Evolutionary conservation across 1,284 basidiomycete genomes (phyloP).

Genomic region (Coniophora puteana): DNA sequence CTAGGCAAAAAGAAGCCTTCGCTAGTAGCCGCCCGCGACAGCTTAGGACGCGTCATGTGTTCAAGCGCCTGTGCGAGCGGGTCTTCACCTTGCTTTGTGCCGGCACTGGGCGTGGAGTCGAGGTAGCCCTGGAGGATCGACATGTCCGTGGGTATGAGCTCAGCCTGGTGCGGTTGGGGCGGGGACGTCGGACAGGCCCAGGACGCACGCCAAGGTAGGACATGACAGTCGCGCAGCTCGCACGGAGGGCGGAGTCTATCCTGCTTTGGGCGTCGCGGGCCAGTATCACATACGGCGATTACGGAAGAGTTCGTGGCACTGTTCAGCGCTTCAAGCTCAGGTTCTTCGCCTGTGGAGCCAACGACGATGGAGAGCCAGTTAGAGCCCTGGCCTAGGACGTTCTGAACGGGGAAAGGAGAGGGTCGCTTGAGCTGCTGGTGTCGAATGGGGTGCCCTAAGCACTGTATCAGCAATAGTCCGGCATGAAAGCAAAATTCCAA

Average conservation of each 20-base stretch:
- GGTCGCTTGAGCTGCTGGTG: conserved; percentile 14
- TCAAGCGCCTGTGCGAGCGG: too few relatives aligned
- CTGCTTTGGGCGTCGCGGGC: too few relatives aligned
- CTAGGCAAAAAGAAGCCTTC: too few relatives aligned
- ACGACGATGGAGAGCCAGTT: conserved; percentile 21
- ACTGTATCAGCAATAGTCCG: conserved; percentile 12
- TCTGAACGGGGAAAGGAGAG: conserved; percentile 12
- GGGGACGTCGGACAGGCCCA: conserved; percentile 73
- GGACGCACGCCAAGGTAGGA: conserved; percentile 59
- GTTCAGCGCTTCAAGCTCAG: conserved; percentile 23
- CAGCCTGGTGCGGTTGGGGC: conserved; percentile 41
- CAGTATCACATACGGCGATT: too few relatives aligned
- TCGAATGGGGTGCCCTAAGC: conserved; percentile 22
- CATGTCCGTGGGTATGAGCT: conserved; percentile 31
- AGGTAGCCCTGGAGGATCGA: conserved; percentile 45
- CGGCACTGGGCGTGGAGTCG: conserved; percentile 27
- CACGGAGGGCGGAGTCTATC: conserved; percentile 45
- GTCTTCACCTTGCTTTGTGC: too few relatives aligned
- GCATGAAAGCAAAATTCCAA: conserved; percentile 5
- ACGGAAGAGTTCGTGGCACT: too few relatives aligned
- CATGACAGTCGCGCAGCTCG: conserved; percentile 64
- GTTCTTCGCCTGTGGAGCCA: conserved; percentile 3
- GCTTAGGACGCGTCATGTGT: too few relatives aligned
- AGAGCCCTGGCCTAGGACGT: conserved; percentile 14
- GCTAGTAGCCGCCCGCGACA: too few relatives aligned